Evolutionary conservation across 352 stramenopile genomes (phyloP).

Genomic region (Aphanomyces stellatus): DNA sequence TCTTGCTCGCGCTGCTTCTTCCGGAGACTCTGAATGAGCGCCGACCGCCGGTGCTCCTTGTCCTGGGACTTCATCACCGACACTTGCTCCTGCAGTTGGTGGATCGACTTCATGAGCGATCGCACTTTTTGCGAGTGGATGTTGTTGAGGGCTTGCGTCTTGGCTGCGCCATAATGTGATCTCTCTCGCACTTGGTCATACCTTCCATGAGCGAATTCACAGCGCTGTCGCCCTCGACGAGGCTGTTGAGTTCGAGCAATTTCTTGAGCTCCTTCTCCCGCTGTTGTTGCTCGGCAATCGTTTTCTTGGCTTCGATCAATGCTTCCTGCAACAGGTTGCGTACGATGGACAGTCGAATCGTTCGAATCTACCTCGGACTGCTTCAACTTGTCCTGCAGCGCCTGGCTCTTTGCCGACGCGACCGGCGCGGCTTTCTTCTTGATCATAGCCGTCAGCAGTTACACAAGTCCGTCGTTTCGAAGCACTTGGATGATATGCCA

Average conservation of each 20-base stretch:
- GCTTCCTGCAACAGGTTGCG: conserved; percentile 49
- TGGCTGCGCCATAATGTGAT: conserved; percentile 29
- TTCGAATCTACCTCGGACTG: background rate
- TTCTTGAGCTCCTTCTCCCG: conserved; percentile 47
- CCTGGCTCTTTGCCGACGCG: background rate
- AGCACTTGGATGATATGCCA: no score
- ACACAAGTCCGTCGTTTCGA: no score
- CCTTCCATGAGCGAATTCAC: conserved; percentile 38
- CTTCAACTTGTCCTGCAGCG: background rate
- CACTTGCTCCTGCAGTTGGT: conserved; percentile 70
- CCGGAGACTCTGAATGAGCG: conserved; percentile 73
- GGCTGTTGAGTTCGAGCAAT: conserved; percentile 36
- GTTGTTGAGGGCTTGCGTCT: conserved; percentile 56
- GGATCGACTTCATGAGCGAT: conserved; percentile 80
- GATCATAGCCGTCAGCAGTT: background rate
- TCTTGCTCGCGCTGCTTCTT: conserved; percentile 74
- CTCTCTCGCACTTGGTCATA: conserved; percentile 4
- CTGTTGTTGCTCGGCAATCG: conserved; percentile 52
- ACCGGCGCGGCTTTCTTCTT: background rate
- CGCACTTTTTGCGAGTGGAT: conserved; percentile 68
- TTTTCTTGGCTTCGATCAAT: conserved; percentile 38
- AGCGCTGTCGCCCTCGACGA: conserved; percentile 24
- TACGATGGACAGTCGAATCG: background rate
- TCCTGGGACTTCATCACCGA: conserved; percentile 62
- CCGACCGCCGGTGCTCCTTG: conserved; percentile 79